Conservation (phyloP, 2,329 filamentous ascomycete genomes). For the Daldinia sp. region DNA sequence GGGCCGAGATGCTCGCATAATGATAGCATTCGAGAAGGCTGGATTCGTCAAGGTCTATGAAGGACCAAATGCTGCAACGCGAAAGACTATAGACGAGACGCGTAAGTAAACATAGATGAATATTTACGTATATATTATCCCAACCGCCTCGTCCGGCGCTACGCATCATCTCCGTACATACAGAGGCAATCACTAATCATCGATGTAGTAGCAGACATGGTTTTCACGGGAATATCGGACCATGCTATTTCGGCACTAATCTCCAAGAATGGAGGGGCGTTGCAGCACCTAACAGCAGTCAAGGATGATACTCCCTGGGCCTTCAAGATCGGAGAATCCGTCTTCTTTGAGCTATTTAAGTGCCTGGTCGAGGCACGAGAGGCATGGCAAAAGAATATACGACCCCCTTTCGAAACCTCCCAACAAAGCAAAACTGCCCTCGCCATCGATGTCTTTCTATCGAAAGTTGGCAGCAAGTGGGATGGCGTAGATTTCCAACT, state of each 20-base stretch:
- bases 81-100: background rate
- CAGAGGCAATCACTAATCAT: background rate
- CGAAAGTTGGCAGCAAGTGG: background rate
- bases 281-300: background rate
- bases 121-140: background rate
- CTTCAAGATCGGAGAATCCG: background rate
- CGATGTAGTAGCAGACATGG: background rate
- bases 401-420: background rate
- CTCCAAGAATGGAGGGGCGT: background rate
- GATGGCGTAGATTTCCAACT: background rate
- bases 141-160: too few species aligned
- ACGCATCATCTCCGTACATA: too few species aligned
- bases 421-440: slow-evolving; percentile 4
- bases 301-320: background rate
- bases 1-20: background rate
- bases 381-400: slow-evolving; percentile 5
- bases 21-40: background rate
- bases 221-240: background rate
- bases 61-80: background rate
- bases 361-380: slow-evolving; percentile 2
- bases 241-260: background rate
- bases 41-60: background rate
- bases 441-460: slow-evolving; percentile 11
- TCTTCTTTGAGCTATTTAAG: slow-evolving; percentile 6
- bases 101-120: background rate